Conservation (phyloP, 2,329 filamentous ascomycete species). For the Orbilia quercus region DNA sequence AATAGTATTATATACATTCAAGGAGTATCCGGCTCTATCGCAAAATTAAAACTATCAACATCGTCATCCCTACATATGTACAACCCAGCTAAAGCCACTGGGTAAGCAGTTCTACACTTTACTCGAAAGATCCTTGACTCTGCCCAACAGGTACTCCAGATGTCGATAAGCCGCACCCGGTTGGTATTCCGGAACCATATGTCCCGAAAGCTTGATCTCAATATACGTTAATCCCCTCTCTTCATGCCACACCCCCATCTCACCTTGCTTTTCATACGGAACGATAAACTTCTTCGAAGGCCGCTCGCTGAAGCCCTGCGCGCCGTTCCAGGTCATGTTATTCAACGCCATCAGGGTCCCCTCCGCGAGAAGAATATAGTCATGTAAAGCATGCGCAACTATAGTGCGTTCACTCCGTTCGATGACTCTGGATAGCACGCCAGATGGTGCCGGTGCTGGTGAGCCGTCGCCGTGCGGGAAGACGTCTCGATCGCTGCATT, state of each 20-base stretch:
- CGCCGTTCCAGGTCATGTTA: slow-evolving; percentile 82
- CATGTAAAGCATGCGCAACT: slow-evolving; percentile 77
- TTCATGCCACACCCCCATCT: slow-evolving; percentile 76
- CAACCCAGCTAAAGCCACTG: no score
- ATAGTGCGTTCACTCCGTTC: slow-evolving; percentile 78
- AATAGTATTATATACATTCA: no score
- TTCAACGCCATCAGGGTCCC: slow-evolving; percentile 78
- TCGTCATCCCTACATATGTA: no score
- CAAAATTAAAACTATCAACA: no score
- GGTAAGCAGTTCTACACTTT: not conserved
- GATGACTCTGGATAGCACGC: slow-evolving; percentile 76
- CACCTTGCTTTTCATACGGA: slow-evolving; percentile 72
- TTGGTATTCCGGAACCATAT: slow-evolving; percentile 77
- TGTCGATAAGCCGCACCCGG: slow-evolving; percentile 76
- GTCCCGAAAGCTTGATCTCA: slow-evolving; percentile 72
- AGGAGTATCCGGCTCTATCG: no score
- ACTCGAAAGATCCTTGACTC: slow-evolving; percentile 69
- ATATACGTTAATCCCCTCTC: slow-evolving; percentile 81
- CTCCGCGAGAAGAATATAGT: slow-evolving; percentile 75
- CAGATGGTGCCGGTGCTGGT: slow-evolving; percentile 69
- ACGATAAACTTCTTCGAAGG: slow-evolving; percentile 76
- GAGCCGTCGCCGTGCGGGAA: slow-evolving; percentile 67
- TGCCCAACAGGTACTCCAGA: slow-evolving; percentile 78
- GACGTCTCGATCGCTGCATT: slow-evolving; percentile 67
- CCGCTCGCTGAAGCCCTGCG: slow-evolving; percentile 73